Percentiles rank a stretch among this genome's conserved stretches.
Conservation (phyloP, 192 early-diverging fungal genomes). For the Ambispora gerdemannii region DNA sequence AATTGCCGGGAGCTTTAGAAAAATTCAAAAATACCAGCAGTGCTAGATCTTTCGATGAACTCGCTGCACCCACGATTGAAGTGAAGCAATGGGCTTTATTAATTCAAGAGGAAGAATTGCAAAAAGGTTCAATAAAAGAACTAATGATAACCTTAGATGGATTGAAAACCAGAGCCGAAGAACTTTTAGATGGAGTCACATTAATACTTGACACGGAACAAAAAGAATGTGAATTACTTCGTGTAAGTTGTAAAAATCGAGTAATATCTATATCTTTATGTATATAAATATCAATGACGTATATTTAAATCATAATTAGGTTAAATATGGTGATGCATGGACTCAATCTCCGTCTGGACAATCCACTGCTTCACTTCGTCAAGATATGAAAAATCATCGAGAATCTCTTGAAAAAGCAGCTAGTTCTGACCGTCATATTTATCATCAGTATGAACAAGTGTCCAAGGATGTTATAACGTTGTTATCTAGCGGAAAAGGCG, state of each 20-base stretch:
- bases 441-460: conserved; percentile 43
- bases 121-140: conserved; percentile 49
- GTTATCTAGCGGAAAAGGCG: conserved; percentile 39
- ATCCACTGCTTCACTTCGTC: conserved; percentile 67
- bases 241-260: conserved; percentile 45
- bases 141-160: conserved; percentile 62
- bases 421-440: conserved; percentile 54
- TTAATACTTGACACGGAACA: conserved; percentile 83
- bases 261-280: background rate
- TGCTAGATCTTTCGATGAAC: conserved; percentile 43
- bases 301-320: conserved; percentile 21
- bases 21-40: conserved; percentile 68
- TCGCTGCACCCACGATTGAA: conserved; percentile 54
- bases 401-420: conserved; percentile 75
- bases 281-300: background rate
- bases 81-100: conserved; percentile 62
- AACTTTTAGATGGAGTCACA: conserved; percentile 62
- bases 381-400: conserved; percentile 71
- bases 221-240: conserved; percentile 71
- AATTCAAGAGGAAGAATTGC: conserved; percentile 57
- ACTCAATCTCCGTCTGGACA: conserved; percentile 77
- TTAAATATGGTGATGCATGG: conserved; percentile 81
- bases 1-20: conserved; percentile 71
- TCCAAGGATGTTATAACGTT: conserved; percentile 46
- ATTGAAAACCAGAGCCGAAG: conserved; percentile 60